Percentiles rank a stretch among this genome's conserved stretches.
These are phyloP conservation scores for Penicillium fuscoglaucum DNA, from an alignment of 2,329 filamentous ascomycete genomes.

Conservation along the genomic window DNA sequence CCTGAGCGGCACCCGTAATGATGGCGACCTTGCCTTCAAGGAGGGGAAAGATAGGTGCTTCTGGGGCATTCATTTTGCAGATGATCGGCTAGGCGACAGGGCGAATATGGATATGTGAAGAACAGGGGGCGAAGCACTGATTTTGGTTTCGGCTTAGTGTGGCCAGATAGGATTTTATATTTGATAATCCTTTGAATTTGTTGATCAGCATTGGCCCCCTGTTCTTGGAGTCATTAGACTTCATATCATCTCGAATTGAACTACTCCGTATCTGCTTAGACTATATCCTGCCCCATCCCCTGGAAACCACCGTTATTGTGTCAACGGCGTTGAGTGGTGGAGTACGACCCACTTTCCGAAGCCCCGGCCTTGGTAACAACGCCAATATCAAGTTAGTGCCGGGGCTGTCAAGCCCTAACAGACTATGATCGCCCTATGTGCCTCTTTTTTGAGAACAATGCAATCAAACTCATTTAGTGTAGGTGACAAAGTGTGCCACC, in stretches of 20 bases:
- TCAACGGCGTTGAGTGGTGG: neutral
- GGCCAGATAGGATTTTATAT: too few relatives aligned
- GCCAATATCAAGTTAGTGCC: neutral
- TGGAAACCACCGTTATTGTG: neutral
- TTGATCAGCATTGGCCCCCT: neutral
- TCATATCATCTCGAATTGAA: neutral
- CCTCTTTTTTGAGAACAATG: neutral
- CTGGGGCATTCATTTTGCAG: neutral
- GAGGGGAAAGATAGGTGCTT: constrained; percentile 5
- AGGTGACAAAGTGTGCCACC: too few relatives aligned
- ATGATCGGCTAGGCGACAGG: neutral
- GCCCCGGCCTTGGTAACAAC: neutral
- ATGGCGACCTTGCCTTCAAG: constrained; percentile 22
- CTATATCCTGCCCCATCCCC: neutral
- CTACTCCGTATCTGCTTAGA: neutral
- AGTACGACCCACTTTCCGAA: neutral
- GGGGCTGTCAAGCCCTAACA: neutral
- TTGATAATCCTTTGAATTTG: neutral
- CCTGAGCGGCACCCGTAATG: constrained; percentile 31
- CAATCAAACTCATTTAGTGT: neutral
- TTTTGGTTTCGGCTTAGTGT: neutral
- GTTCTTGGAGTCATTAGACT: too few relatives aligned
- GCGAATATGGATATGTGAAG: neutral
- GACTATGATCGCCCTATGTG: neutral
- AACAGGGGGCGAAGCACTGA: neutral